phyloP scores from a whole-genome alignment of 129 eudicot genomes.

The Flaveria brownii region DNA sequence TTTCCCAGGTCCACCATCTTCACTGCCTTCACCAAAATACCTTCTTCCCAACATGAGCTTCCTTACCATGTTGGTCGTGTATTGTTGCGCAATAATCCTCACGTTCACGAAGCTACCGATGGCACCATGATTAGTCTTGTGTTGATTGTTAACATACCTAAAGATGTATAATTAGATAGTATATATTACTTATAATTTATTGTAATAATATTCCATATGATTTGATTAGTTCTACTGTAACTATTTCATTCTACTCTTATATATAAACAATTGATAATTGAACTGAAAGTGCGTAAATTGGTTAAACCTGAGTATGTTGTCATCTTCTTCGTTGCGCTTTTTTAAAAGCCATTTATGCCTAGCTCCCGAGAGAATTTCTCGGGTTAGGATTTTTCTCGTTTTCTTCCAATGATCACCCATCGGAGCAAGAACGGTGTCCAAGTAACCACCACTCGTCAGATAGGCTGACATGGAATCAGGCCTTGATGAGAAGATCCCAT shows the following conservation, averaged over 20 bases:
- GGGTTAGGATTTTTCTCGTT: background rate
- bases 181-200: too few species aligned
- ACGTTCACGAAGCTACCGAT: background rate
- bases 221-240: too few species aligned
- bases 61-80: background rate
- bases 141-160: background rate
- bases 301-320: background rate
- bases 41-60: background rate
- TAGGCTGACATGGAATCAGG: background rate
- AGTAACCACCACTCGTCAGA: background rate
- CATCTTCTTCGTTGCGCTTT: background rate
- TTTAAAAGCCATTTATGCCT: background rate
- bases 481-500: background rate
- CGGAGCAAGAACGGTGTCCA: background rate
- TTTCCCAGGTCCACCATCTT: constrained; percentile 1
- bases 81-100: constrained; percentile 3
- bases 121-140: background rate
- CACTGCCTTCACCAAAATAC: background rate
- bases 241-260: background rate
- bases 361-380: background rate
- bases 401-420: background rate
- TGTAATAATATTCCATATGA: too few species aligned
- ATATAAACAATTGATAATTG: too few species aligned
- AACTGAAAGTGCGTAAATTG: too few species aligned
- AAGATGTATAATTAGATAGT: too few species aligned